Conservation (phyloP, 768 basidiomycete genomes). For the Tulasnella sp. region DNA sequence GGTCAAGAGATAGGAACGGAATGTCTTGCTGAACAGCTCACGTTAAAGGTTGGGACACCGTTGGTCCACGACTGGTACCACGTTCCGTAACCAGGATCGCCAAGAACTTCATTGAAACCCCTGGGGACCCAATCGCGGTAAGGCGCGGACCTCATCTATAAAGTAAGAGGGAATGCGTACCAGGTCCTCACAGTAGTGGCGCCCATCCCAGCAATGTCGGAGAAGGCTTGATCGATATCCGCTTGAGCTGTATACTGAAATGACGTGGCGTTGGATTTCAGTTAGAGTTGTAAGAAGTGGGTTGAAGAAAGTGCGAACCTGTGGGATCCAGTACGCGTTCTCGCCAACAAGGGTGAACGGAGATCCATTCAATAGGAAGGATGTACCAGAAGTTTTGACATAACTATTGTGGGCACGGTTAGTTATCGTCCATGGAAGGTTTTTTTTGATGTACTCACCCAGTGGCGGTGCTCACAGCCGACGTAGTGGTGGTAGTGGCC, state of each 20-base stretch:
- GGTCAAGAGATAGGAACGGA: no score
- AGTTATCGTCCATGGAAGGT: no score
- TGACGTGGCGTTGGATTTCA: no score
- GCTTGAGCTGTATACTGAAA: conserved; percentile 23
- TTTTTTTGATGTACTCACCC: background rate
- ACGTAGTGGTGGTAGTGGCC: no score
- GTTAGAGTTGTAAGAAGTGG: no score
- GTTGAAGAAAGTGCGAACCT: conserved; percentile 27
- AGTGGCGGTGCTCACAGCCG: background rate
- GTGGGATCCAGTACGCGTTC: conserved; percentile 52
- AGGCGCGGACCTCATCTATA: no score
- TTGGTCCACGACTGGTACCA: conserved; percentile 50
- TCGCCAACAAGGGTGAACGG: conserved; percentile 25
- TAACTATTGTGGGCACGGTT: no score
- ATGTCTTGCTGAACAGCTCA: no score
- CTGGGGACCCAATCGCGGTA: no score
- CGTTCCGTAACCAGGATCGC: conserved; percentile 32
- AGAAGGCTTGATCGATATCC: conserved; percentile 42
- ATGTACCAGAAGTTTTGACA: conserved; percentile 41
- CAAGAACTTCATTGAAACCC: conserved; percentile 46
- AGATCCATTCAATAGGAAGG: conserved; percentile 41
- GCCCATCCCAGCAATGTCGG: conserved; percentile 41
- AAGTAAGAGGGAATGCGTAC: conserved; percentile 19
- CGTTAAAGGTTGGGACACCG: conserved; percentile 42
- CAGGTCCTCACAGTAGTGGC: conserved; percentile 46